Evolutionary conservation across 352 stramenopile genomes (phyloP).

Genomic region (Globisporangium orthogonon): DNA sequence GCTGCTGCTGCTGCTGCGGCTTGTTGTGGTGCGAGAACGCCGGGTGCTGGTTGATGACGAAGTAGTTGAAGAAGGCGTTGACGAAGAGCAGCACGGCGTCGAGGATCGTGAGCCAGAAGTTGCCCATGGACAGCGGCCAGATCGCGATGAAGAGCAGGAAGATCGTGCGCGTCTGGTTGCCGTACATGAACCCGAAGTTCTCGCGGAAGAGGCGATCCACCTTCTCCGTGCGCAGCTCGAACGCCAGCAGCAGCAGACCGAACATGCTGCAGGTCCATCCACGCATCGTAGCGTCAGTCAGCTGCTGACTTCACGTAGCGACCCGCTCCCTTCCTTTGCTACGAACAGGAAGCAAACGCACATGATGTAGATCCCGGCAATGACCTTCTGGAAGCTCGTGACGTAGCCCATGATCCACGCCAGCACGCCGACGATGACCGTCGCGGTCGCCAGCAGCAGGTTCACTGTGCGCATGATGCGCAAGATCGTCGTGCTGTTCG

Average conservation of each 20-base stretch:
- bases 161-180: conserved; percentile 83
- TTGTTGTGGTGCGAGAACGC: conserved; percentile 39
- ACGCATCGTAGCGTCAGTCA: conserved; percentile 2
- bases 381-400: conserved; percentile 70
- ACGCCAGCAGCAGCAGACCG: conserved; percentile 64
- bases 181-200: conserved; percentile 90
- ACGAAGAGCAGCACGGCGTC: conserved; percentile 84
- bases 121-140: conserved; percentile 87
- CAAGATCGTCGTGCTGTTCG: conserved; percentile 77
- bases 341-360: conserved; percentile 20
- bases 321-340: no score
- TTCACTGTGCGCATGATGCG: conserved; percentile 76
- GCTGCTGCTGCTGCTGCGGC: conserved; percentile 1
- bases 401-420: conserved; percentile 81
- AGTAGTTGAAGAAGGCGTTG: conserved; percentile 91
- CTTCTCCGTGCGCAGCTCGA: conserved; percentile 82
- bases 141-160: conserved; percentile 88
- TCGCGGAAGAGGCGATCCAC: conserved; percentile 69
- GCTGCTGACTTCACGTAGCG: not conserved
- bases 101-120: conserved; percentile 87
- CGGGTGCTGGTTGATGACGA: conserved; percentile 79
- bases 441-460: conserved; percentile 64
- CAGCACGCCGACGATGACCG: conserved; percentile 59
- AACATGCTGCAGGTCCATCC: conserved; percentile 53
- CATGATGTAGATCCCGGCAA: conserved; percentile 87